Conservation (phyloP, 2,329 filamentous ascomycete genomes). For the Fusarium sp. region DNA sequence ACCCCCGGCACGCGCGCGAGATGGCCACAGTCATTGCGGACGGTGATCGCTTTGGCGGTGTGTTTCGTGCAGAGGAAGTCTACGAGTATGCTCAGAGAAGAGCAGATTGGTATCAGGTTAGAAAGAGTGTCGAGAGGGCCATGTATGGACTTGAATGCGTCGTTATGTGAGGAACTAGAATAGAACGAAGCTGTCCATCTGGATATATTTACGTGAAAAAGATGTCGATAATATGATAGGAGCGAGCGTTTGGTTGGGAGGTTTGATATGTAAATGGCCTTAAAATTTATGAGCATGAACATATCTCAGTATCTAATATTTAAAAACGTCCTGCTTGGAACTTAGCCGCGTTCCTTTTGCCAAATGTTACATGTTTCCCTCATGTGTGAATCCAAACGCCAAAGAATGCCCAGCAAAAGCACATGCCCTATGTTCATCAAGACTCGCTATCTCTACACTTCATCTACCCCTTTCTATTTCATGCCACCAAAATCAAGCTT, state of each 20-base stretch:
- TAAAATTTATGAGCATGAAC: constrained; percentile 32
- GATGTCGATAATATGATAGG: constrained; percentile 28
- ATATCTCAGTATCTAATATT: constrained; percentile 18
- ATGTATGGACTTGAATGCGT: constrained; percentile 96
- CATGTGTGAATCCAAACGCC: constrained; percentile 25
- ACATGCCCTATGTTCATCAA: constrained; percentile 11
- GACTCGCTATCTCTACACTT: not conserved
- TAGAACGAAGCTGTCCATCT: not conserved
- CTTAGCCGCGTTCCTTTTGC: not conserved
- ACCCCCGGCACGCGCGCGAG: constrained; percentile 86
- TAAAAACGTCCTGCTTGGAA: constrained; percentile 8
- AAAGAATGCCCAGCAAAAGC: constrained; percentile 26
- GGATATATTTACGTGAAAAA: constrained; percentile 24
- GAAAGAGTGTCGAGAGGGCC: constrained; percentile 88
- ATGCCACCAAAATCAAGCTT: constrained; percentile 80
- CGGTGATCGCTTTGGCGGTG: constrained; percentile 86
- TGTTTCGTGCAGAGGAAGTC: constrained; percentile 95
- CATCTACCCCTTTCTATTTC: constrained; percentile 18
- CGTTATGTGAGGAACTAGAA: constrained; percentile 73
- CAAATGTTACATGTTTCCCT: constrained; percentile 7
- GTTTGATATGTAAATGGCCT: constrained; percentile 11
- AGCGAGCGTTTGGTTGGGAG: constrained; percentile 28
- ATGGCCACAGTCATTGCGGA: constrained; percentile 96
- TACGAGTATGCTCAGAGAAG: constrained; percentile 96
- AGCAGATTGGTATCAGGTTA: constrained; percentile 95